These are phyloP conservation scores for Pharus latifolius DNA, from an alignment of 176 grass and related monocot species.

Conservation along the genomic window DNA sequence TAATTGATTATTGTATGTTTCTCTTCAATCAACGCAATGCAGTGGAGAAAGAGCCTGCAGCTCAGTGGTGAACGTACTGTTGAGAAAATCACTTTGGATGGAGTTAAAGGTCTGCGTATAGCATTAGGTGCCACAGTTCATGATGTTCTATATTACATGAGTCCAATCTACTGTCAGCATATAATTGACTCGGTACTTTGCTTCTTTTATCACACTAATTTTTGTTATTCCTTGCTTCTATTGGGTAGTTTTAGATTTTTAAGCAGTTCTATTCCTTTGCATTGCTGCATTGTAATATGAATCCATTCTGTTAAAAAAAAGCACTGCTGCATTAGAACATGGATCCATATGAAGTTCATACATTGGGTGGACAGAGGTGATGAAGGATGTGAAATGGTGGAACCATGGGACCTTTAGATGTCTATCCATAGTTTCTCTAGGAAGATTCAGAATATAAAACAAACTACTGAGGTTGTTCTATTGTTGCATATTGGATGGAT, in stretches of 20 bases:
- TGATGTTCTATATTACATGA: conserved; percentile 99
- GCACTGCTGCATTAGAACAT: background rate
- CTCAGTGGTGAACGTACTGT: conserved; percentile 80
- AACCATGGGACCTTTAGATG: background rate
- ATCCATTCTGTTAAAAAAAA: background rate
- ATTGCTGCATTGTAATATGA: background rate
- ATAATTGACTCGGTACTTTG: conserved; percentile 93
- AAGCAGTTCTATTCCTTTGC: background rate
- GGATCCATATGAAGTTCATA: background rate
- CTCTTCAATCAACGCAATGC: too few relatives aligned
- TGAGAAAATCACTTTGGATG: conserved; percentile 92
- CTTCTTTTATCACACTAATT: conserved; percentile 5
- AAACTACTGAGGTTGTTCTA: background rate
- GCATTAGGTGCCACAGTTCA: conserved; percentile 87
- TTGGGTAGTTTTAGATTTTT: conserved; percentile 3
- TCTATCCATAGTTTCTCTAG: background rate
- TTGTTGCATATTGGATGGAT: background rate
- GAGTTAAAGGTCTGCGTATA: conserved; percentile 82
- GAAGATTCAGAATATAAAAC: conserved; percentile 13
- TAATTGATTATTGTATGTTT: too few relatives aligned
- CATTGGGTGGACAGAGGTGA: background rate
- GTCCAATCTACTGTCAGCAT: conserved; percentile 94
- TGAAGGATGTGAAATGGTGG: background rate
- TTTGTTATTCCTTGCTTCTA: background rate
- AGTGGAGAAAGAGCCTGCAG: conserved; percentile 93